These are phyloP conservation scores for Cryptosporidium baileyi DNA, from an alignment of 169 alveolate genomes.

Conservation along the genomic window DNA sequence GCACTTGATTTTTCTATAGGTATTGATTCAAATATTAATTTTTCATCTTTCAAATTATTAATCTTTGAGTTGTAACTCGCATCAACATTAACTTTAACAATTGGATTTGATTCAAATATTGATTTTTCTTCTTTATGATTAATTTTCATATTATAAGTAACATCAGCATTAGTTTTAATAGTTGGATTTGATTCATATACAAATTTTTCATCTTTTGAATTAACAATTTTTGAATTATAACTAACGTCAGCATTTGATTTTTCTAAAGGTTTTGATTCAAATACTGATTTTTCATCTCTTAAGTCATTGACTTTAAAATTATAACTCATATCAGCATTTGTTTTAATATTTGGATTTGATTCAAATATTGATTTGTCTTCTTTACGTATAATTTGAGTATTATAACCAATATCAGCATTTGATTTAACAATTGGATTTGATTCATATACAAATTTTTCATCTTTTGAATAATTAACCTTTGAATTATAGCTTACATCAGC, in stretches of 20 bases:
- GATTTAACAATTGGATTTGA: background rate
- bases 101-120: constrained; percentile 29
- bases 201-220: too few species aligned
- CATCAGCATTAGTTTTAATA: background rate
- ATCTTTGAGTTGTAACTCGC: constrained; percentile 15
- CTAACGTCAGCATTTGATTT: background rate
- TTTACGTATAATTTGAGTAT: background rate
- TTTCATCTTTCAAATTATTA: background rate
- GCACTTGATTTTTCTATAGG: constrained; percentile 22
- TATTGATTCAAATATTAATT: constrained; percentile 14
- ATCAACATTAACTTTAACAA: background rate
- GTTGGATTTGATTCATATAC: background rate
- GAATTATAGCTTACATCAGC: background rate
- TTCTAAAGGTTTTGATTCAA: background rate
- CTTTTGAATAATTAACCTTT: background rate
- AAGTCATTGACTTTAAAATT: background rate
- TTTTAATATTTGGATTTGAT: background rate
- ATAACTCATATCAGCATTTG: constrained; percentile 20
- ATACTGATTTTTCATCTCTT: background rate
- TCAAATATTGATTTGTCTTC: background rate
- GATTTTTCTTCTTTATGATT: constrained; percentile 1
- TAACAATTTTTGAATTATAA: background rate
- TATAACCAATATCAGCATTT: background rate
- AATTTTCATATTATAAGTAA: too few species aligned
- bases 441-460: background rate